Evolutionary conservation across 441 rosid species (phyloP), one percentile per base, ranked within the genome.

Genomic region (Croton setiger): DNA sequence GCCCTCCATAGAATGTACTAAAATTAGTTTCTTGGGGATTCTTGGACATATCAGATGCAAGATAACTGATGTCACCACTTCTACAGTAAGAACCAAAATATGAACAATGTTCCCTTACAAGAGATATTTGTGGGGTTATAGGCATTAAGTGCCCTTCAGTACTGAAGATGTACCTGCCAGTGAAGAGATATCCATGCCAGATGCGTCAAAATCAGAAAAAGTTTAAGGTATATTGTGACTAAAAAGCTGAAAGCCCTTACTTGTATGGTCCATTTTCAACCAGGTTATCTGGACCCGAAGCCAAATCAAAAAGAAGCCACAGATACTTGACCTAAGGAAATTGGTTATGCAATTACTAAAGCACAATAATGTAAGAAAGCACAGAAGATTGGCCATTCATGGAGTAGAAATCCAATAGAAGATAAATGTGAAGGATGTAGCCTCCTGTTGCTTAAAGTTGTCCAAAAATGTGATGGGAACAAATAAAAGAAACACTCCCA

Each of bases 191-290:
- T 56, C 11, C 39, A 49, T 36, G 27, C 13, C 35, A 71, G 36
- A 59, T 5, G 36, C 43, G 23, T 15, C 23, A 13, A 52, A 27
- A 48, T 31, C n/a, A 67, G 31, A 65, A 66, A 57, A 1, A 59
- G 65, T 18, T 60, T 18, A 54, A 79, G 44, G 45, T 45, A 33
- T 44, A 66, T 20, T 48, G 52, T 48, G 56, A 21, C 60, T 43
- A 48, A 55, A 35, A 64, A 61, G 75, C 44, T 64, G 60, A 53
- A 55, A 68, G 60, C 48, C 67, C 81, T 86, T 90, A 92, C 99
- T 87, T 92, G 92, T 92, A 90, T 57, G 98, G 99, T 67, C 99
- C 99, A 80, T 87, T 95, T 79, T 95, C 99, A 21, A 95, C 96
- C 64, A 92, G 97, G 83, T 95, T 95, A 72, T 90, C 92, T 20